Conservation (phyloP, 169 alveolate genomes). For the Perkinsus marinus region DNA sequence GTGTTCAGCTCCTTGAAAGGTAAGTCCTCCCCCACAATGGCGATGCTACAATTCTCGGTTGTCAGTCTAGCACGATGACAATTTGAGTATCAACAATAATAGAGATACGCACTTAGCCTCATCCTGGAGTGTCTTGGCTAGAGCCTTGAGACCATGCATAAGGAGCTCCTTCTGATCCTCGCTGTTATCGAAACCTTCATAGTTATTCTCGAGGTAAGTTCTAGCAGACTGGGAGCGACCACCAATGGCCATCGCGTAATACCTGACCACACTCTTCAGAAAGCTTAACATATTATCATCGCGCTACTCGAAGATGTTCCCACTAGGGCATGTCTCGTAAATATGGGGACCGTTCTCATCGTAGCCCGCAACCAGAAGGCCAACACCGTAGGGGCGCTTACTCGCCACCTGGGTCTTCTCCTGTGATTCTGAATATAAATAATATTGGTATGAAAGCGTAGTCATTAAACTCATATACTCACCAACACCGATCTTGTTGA, state of each 20-base stretch:
- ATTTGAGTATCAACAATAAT: neutral
- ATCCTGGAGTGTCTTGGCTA: constrained; percentile 17
- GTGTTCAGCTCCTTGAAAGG: constrained; percentile 13
- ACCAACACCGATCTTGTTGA: constrained; percentile 78
- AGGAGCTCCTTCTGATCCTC: constrained; percentile 44
- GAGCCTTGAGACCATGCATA: constrained; percentile 26
- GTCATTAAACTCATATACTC: neutral
- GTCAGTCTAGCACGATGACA: neutral
- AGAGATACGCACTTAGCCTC: constrained; percentile 17
- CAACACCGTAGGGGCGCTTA: constrained; percentile 96
- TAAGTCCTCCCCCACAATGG: constrained; percentile 23
- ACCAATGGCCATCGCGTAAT: constrained; percentile 87
- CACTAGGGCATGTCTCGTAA: constrained; percentile 89
- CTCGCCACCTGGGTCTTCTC: constrained; percentile 81
- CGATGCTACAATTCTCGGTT: constrained; percentile 17
- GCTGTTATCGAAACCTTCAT: constrained; percentile 57
- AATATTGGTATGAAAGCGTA: neutral
- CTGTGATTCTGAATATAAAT: constrained; percentile 62
- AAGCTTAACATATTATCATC: neutral
- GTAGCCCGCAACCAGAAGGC: constrained; percentile 82
- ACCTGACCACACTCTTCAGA: neutral
- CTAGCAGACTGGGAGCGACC: constrained; percentile 90
- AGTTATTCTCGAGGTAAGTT: constrained; percentile 88
- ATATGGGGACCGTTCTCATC: constrained; percentile 85
- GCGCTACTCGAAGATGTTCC: constrained; percentile 87